Conservation (phyloP, 176 grass and related monocot genomes). For the Carex scoparia region DNA sequence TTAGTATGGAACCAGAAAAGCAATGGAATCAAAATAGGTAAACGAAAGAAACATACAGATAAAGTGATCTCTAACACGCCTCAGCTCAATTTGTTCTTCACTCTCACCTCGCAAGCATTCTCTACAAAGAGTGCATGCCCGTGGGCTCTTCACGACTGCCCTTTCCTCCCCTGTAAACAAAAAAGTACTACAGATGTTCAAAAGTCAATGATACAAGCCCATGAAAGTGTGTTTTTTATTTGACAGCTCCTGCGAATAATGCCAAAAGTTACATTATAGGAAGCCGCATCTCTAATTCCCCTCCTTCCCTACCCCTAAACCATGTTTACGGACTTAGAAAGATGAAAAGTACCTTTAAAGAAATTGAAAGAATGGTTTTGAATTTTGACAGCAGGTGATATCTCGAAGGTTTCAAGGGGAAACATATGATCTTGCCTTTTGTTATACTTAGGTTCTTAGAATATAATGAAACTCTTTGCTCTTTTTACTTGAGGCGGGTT, state of each 20-base stretch:
- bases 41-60: conserved; percentile 61
- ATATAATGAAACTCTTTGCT: neutral
- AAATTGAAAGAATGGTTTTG: neutral
- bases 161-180: conserved; percentile 43
- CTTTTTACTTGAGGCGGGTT: neutral
- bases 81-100: conserved; percentile 41
- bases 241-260: neutral
- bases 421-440: neutral
- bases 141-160: conserved; percentile 53
- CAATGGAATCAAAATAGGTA: neutral
- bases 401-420: neutral
- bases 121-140: conserved; percentile 78
- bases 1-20: neutral
- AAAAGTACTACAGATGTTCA: neutral
- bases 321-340: neutral
- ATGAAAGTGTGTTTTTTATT: neutral
- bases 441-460: neutral
- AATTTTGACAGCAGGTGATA: neutral
- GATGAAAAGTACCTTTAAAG: neutral
- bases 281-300: neutral
- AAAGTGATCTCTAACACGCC: conserved; percentile 79
- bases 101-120: conserved; percentile 45
- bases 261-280: neutral
- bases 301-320: too few species aligned
- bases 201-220: neutral